phyloP scores from a whole-genome alignment of 2,329 filamentous ascomycete species.

The Hymenoscyphus scutula region DNA sequence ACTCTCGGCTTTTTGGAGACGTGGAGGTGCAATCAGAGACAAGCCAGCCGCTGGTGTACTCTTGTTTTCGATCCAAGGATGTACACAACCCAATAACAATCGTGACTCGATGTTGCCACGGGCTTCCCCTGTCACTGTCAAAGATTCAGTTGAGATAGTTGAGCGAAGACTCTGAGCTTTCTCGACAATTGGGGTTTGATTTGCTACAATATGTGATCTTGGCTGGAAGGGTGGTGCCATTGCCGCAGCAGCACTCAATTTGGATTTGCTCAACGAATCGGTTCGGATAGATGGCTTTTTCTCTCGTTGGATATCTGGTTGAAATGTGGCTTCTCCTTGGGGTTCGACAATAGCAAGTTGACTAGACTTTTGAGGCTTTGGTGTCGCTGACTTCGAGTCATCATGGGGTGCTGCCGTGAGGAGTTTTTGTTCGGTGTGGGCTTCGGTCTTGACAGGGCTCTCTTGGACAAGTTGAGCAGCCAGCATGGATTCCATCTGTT shows the following conservation, averaged over 20 bases:
- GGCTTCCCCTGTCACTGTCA: constrained; percentile 12
- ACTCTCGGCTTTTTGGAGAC: constrained; percentile 17
- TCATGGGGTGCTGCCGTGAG: not conserved
- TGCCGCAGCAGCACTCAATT: constrained; percentile 35
- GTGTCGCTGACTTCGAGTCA: not conserved
- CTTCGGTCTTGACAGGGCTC: not conserved
- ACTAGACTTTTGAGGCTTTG: not conserved
- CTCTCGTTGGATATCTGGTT: not conserved
- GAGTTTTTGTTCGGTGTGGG: not conserved
- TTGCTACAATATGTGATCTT: constrained; percentile 22
- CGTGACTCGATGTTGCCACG: constrained; percentile 26
- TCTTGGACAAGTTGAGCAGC: constrained; percentile 25
- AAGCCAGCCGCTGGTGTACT: constrained; percentile 1
- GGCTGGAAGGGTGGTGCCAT: constrained; percentile 38
- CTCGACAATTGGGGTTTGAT: constrained; percentile 7
- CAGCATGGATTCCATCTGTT: constrained; percentile 27
- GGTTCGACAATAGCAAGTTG: too few relatives aligned
- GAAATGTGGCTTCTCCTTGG: not conserved
- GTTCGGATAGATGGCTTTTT: constrained; percentile 6
- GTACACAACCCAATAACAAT: constrained; percentile 23
- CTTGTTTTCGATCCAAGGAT: constrained; percentile 22
- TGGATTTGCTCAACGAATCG: constrained; percentile 22
- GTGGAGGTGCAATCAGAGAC: constrained; percentile 4
- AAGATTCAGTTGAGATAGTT: constrained; percentile 1
- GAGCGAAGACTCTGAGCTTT: not conserved